Evolutionary conservation across 2,329 filamentous ascomycete genomes (phyloP).

Genomic region (Monosporascus ibericus): DNA sequence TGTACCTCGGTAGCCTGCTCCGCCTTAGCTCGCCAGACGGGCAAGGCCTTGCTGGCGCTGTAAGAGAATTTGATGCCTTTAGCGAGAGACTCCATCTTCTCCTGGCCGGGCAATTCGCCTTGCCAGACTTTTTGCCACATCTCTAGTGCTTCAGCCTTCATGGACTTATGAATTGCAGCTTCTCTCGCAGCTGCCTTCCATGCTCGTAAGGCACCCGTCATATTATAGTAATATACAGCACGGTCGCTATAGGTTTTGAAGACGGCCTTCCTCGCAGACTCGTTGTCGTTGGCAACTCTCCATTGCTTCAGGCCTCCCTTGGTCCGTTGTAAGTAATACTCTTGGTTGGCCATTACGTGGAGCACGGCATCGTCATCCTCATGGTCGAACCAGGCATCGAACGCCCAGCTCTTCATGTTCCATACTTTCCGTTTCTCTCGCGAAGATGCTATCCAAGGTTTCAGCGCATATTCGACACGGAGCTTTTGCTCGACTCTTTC

Average conservation of each 20-base stretch:
- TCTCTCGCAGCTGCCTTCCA: constrained; percentile 10
- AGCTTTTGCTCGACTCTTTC: background rate
- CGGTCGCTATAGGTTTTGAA: constrained; percentile 2
- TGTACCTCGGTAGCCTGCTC: constrained; percentile 10
- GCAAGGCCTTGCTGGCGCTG: constrained; percentile 18
- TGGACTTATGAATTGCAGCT: constrained; percentile 1
- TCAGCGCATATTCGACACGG: constrained; percentile 2
- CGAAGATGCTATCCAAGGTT: constrained; percentile 7
- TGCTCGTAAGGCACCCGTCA: constrained; percentile 4
- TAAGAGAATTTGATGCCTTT: constrained; percentile 23
- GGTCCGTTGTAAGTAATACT: background rate
- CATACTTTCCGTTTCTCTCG: background rate
- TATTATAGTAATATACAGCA: constrained; percentile 6
- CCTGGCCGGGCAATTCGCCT: constrained; percentile 12
- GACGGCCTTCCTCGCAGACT: background rate
- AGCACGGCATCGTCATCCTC: constrained; percentile 3
- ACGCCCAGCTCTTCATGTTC: constrained; percentile 2
- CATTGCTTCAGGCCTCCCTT: constrained; percentile 1
- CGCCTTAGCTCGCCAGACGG: constrained; percentile 20
- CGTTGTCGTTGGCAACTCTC: constrained; percentile 2
- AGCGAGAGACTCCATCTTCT: constrained; percentile 18
- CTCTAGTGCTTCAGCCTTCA: constrained; percentile 5
- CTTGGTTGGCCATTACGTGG: background rate
- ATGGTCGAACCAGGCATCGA: constrained; percentile 5
- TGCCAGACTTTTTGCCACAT: constrained; percentile 5